Evolutionary conservation across 768 basidiomycete genomes (phyloP).

Genomic region (Amanita muscaria): DNA sequence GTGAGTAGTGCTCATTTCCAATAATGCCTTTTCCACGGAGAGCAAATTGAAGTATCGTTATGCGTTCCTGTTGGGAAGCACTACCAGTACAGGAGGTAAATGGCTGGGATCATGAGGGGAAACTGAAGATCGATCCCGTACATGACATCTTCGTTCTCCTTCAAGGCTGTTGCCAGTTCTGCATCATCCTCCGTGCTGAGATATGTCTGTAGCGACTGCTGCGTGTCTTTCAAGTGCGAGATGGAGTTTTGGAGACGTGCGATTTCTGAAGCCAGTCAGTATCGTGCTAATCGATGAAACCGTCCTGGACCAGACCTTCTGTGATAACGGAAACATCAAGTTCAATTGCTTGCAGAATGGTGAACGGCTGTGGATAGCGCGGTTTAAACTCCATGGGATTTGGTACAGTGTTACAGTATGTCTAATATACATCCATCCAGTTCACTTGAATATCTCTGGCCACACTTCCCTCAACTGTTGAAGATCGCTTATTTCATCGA

Average conservation of each 20-base stretch:
- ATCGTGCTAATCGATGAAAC: not conserved
- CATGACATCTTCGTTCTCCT: constrained; percentile 74
- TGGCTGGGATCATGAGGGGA: no score
- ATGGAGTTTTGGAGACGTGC: constrained; percentile 67
- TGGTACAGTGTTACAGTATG: not conserved
- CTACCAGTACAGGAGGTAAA: constrained; percentile 28
- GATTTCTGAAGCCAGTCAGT: constrained; percentile 47
- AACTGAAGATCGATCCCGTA: constrained; percentile 20
- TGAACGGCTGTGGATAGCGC: constrained; percentile 68
- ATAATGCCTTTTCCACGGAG: constrained; percentile 52
- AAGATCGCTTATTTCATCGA: constrained; percentile 46
- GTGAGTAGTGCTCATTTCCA: constrained; percentile 40
- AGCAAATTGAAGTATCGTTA: constrained; percentile 59
- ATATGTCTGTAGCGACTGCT: constrained; percentile 43
- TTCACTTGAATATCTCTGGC: constrained; percentile 70
- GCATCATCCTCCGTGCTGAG: constrained; percentile 24
- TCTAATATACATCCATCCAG: no score
- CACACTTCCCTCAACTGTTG: constrained; percentile 65
- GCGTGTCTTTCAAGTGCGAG: constrained; percentile 51
- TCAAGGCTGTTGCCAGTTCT: constrained; percentile 49
- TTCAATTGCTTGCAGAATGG: constrained; percentile 50
- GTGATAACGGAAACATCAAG: constrained; percentile 61
- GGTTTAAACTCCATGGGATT: constrained; percentile 49
- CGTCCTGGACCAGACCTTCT: constrained; percentile 42
- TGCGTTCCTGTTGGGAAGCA: constrained; percentile 71